Evolutionary conservation across 73 alveolate species (phyloP).

Genomic region (Uronychia setigera): DNA sequence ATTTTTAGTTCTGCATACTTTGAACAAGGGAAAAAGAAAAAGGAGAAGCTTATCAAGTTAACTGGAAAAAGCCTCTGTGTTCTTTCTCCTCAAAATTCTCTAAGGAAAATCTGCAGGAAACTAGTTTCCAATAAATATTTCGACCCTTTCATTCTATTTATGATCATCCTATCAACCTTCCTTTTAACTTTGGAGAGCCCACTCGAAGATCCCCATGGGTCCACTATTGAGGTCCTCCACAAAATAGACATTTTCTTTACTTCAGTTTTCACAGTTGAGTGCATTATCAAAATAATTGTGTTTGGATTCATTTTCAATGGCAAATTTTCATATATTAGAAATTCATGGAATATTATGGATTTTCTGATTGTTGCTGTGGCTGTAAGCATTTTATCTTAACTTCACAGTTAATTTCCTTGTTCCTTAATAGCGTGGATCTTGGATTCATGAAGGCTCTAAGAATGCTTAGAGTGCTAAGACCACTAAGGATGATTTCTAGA

Average conservation of each 20-base stretch:
- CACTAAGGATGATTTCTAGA: conserved; percentile 38
- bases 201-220: conserved; percentile 38
- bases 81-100: background rate
- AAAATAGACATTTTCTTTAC: conserved; percentile 1
- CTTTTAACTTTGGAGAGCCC: conserved; percentile 57
- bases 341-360: conserved; percentile 14
- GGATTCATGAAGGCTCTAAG: conserved; percentile 52
- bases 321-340: background rate
- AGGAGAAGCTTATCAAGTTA: background rate
- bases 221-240: background rate
- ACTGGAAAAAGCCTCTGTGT: background rate
- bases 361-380: background rate
- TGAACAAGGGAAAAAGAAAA: background rate
- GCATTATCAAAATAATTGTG: background rate
- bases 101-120: background rate
- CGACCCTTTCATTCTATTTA: conserved; percentile 48
- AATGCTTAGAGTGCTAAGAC: conserved; percentile 58
- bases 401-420: background rate
- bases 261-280: background rate
- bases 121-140: background rate
- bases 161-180: conserved; percentile 56
- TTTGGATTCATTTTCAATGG: conserved; percentile 6
- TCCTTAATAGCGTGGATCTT: background rate
- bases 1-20: background rate
- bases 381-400: background rate